These are phyloP conservation scores for Fusarium cyanostomum DNA, from an alignment of 2,329 filamentous ascomycete genomes.

Conservation along the genomic window DNA sequence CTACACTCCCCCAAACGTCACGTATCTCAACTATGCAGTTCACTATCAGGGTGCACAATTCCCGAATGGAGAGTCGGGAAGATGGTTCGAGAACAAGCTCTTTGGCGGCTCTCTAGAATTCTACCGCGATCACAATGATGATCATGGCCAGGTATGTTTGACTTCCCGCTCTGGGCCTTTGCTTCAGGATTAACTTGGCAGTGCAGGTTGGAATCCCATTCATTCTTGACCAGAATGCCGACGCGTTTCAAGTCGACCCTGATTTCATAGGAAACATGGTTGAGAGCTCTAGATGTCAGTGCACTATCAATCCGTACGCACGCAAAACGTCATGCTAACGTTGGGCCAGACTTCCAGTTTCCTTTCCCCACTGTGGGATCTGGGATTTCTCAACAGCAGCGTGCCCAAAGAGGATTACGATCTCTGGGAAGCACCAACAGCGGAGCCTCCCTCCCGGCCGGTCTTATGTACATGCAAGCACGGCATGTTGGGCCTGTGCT, in stretches of 20 bases:
- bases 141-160: conserved; percentile 4
- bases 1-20: conserved; percentile 5
- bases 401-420: background rate
- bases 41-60: too few relatives aligned
- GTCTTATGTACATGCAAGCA: conserved; percentile 1
- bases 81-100: conserved; percentile 12
- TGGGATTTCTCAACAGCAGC: background rate
- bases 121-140: conserved; percentile 5
- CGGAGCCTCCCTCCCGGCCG: background rate
- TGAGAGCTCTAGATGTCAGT: background rate
- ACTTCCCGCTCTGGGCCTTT: background rate
- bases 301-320: background rate
- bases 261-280: background rate
- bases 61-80: conserved; percentile 6
- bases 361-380: background rate
- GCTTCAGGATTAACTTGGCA: background rate
- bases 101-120: conserved; percentile 21
- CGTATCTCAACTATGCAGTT: conserved; percentile 1
- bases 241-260: background rate
- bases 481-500: background rate
- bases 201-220: conserved; percentile 5
- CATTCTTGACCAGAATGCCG: background rate
- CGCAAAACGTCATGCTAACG: too few relatives aligned
- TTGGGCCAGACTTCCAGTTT: background rate
- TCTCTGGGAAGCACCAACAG: background rate